Conservation (phyloP, 768 basidiomycete species). For the Panaeolus papilionaceus region DNA sequence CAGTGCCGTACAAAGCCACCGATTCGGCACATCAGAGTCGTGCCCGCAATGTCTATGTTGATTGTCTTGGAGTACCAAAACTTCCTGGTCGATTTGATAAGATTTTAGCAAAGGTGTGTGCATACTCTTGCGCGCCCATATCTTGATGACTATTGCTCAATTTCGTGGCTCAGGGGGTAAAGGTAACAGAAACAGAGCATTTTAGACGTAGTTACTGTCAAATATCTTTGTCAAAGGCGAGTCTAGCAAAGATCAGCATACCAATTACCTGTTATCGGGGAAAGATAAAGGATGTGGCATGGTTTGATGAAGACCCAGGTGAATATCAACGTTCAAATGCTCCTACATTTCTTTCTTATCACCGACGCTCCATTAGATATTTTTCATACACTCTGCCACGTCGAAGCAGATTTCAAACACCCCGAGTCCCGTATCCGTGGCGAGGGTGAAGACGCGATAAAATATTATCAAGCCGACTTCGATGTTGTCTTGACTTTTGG, state of each 20-base stretch:
- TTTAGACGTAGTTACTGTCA: background rate
- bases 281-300: constrained; percentile 17
- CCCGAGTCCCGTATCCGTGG: background rate
- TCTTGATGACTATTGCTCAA: no score
- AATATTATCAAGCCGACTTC: constrained; percentile 33
- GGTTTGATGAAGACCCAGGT: constrained; percentile 27
- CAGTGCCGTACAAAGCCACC: background rate
- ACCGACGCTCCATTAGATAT: background rate
- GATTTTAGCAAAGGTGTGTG: constrained; percentile 10
- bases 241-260: background rate
- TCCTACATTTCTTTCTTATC: no score
- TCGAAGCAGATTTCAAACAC: constrained; percentile 14
- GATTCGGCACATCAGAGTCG: background rate
- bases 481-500: constrained; percentile 53
- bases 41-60: background rate
- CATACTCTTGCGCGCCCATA: no score
- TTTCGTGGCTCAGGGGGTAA: background rate
- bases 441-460: background rate
- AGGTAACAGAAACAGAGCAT: constrained; percentile 16
- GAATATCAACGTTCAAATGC: no score
- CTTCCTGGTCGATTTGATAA: background rate
- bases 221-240: background rate
- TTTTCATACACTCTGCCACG: constrained; percentile 16
- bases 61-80: constrained; percentile 1
- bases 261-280: constrained; percentile 14